phyloP scores from a whole-genome alignment of 208 protist species.

The Trypanosoma brucei region DNA sequence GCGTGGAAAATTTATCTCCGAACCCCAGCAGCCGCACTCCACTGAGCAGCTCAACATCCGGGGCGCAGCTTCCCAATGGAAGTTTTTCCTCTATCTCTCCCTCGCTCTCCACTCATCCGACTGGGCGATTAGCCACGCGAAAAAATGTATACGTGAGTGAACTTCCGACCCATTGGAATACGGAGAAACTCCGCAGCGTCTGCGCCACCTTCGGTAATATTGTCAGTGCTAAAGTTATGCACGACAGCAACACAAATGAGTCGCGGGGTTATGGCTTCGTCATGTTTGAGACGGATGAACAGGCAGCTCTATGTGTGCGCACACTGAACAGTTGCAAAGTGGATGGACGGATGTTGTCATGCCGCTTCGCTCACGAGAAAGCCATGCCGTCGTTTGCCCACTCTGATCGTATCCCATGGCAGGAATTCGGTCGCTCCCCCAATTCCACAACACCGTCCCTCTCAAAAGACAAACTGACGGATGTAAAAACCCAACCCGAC shows the following conservation, averaged over 20 bases:
- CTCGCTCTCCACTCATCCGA: neutral
- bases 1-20: neutral
- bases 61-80: too few species aligned
- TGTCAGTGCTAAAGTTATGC: conserved; percentile 51
- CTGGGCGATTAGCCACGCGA: neutral
- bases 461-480: neutral
- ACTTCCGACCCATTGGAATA: conserved; percentile 58
- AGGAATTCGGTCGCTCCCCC: neutral
- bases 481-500: neutral
- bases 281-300: conserved; percentile 38
- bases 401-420: neutral
- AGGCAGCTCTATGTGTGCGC: conserved; percentile 37
- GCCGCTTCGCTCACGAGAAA: conserved; percentile 51
- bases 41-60: neutral
- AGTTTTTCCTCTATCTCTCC: neutral
- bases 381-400: conserved; percentile 52
- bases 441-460: neutral
- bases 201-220: conserved; percentile 46
- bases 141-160: conserved; percentile 66
- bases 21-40: neutral
- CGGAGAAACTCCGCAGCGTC: conserved; percentile 44
- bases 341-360: conserved; percentile 28
- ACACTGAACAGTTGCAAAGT: conserved; percentile 20
- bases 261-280: conserved; percentile 68
- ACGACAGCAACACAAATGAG: conserved; percentile 43